These are phyloP conservation scores for Oryza meridionalis DNA, from an alignment of 176 grass and related monocot species.

Conservation along the genomic window DNA sequence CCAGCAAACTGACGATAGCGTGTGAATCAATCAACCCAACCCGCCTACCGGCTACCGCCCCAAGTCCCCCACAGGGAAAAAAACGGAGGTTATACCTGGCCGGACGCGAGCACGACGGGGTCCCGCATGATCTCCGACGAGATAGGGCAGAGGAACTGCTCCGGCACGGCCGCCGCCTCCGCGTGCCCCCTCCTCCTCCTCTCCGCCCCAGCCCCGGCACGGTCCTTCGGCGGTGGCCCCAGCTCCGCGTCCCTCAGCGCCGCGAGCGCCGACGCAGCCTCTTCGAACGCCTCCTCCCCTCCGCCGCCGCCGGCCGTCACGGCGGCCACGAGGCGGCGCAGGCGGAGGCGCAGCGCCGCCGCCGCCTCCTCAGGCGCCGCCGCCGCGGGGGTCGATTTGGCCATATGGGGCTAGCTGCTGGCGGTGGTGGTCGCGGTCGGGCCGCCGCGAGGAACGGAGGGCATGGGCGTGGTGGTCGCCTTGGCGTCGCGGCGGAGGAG, in stretches of 20 bases:
- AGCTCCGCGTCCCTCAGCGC: conserved; percentile 52
- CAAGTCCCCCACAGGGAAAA: neutral
- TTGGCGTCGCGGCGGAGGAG: neutral
- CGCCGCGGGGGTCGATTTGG: conserved; percentile 37
- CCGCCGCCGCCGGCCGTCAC: conserved; percentile 45
- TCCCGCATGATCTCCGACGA: conserved; percentile 83
- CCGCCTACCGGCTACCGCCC: neutral
- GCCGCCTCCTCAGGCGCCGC: conserved; percentile 31
- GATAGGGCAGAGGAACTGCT: conserved; percentile 78
- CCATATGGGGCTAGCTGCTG: conserved; percentile 20
- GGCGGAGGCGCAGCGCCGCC: conserved; percentile 49
- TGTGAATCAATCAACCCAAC: neutral
- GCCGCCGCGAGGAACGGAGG: neutral
- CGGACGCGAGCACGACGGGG: conserved; percentile 76
- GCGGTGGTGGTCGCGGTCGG: neutral
- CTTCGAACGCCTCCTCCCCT: conserved; percentile 52
- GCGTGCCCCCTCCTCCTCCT: neutral
- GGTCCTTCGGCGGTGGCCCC: conserved; percentile 25
- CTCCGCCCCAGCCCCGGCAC: neutral
- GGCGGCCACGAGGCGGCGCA: conserved; percentile 51
- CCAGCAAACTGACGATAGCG: neutral
- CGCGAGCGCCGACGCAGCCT: conserved; percentile 52
- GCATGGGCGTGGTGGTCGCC: conserved; percentile 22
- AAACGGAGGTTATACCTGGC: conserved; percentile 55
- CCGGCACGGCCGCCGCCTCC: conserved; percentile 39